Evolutionary conservation across 805 yeast species (phyloP).

Genomic region (Wickerhamiella bombiphila): DNA sequence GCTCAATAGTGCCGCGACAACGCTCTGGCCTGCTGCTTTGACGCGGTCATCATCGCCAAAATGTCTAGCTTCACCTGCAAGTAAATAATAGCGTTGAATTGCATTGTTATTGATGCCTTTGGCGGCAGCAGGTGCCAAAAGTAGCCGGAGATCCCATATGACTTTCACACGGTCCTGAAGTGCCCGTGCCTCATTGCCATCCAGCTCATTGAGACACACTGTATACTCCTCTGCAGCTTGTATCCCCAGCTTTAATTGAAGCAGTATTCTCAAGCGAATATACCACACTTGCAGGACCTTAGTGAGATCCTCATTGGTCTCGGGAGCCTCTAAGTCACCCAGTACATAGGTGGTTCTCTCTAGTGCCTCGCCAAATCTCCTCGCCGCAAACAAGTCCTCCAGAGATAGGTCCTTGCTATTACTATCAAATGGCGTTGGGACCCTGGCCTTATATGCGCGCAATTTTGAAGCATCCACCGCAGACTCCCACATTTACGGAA

Average conservation of each 20-base stretch:
- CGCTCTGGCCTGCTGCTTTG: constrained; percentile 21
- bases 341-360: constrained; percentile 10
- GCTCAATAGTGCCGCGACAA: constrained; percentile 22
- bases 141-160: constrained; percentile 24
- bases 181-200: constrained; percentile 10
- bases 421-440: constrained; percentile 1
- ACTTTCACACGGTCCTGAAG: constrained; percentile 15
- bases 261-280: constrained; percentile 18
- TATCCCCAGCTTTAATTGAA: constrained; percentile 18
- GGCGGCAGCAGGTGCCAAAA: constrained; percentile 21
- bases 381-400: constrained; percentile 13
- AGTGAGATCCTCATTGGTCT: constrained; percentile 4
- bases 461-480: neutral
- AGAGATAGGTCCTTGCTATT: neutral
- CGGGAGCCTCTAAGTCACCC: constrained; percentile 3
- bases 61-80: constrained; percentile 24
- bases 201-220: constrained; percentile 14
- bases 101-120: constrained; percentile 24
- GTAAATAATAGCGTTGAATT: constrained; percentile 20
- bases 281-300: constrained; percentile 21
- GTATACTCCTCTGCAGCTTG: constrained; percentile 23
- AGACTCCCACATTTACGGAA: neutral
- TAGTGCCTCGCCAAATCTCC: constrained; percentile 19
- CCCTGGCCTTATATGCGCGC: neutral
- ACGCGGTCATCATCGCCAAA: constrained; percentile 16